Percentiles rank a stretch among this genome's conserved stretches.
These are phyloP conservation scores for Sindora glabra DNA, from an alignment of 306 rosid species.

Conservation along the genomic window DNA sequence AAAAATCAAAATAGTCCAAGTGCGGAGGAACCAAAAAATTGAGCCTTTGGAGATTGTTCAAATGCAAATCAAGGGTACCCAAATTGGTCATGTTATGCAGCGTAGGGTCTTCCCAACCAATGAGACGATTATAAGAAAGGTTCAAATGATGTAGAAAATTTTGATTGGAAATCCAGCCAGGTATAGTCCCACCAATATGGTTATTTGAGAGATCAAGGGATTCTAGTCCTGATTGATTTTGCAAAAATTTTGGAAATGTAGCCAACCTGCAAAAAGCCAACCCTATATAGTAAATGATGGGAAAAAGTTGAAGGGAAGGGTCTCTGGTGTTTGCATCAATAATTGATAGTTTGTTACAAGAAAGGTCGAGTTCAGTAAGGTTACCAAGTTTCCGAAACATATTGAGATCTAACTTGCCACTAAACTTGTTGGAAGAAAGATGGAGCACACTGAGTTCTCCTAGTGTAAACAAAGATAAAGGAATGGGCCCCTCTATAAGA, in stretches of 20 bases:
- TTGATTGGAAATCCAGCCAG: slow-evolving; percentile 25
- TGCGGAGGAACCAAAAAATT: not conserved
- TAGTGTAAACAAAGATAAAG: not conserved
- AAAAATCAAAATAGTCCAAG: not conserved
- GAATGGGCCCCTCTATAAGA: slow-evolving; percentile 19
- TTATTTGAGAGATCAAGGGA: slow-evolving; percentile 13
- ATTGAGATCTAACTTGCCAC: not conserved
- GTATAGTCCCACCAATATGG: slow-evolving; percentile 14
- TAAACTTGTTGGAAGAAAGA: slow-evolving; percentile 37
- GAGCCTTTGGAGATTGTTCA: slow-evolving; percentile 3
- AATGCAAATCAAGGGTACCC: not conserved
- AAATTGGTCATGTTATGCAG: not conserved
- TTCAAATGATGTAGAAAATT: slow-evolving; percentile 1
- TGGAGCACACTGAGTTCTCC: not conserved
- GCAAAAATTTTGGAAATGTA: not conserved
- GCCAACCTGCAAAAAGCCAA: slow-evolving; percentile 13
- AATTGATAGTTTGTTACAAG: slow-evolving; percentile 11
- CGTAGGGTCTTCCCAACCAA: not conserved
- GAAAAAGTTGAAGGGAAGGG: no score
- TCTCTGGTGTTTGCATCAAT: accelerated
- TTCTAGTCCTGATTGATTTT: not conserved
- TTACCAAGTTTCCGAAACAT: not conserved
- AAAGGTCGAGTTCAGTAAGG: slow-evolving; percentile 30
- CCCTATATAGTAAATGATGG: not conserved
- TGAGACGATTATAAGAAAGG: slow-evolving; percentile 18